A percentile compares a stretch with the other conserved stretches of the same genome.
Conservation (phyloP, 1,139 yeast genomes). For the Saccharomyces pastorianus region DNA sequence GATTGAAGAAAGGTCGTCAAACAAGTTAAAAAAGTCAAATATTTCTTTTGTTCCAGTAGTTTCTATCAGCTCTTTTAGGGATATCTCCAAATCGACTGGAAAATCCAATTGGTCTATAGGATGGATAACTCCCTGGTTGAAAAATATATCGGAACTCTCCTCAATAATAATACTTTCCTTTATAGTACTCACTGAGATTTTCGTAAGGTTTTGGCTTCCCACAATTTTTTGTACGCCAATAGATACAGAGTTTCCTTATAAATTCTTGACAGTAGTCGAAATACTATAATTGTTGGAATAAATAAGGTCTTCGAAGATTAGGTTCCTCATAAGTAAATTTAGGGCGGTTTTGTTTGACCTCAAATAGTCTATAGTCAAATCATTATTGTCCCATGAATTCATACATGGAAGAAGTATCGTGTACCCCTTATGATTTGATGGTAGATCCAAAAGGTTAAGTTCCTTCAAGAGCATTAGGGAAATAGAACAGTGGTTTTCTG, state of each 20-base stretch:
- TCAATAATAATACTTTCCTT: conserved; percentile 27
- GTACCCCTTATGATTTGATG: conserved; percentile 50
- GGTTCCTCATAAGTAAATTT: conserved; percentile 44
- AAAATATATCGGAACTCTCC: conserved; percentile 59
- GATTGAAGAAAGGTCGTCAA: conserved; percentile 22
- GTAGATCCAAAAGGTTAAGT: conserved; percentile 39
- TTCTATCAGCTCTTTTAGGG: conserved; percentile 48
- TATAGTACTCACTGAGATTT: conserved; percentile 23
- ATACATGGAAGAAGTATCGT: conserved; percentile 76
- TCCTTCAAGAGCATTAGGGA: conserved; percentile 45
- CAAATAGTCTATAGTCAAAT: conserved; percentile 54
- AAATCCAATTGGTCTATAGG: conserved; percentile 50
- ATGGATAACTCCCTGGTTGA: conserved; percentile 81
- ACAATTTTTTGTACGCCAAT: conserved; percentile 8
- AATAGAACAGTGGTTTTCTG: conserved; percentile 46
- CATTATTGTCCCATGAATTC: conserved; percentile 61
- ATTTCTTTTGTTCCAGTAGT: conserved; percentile 43
- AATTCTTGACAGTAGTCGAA: conserved; percentile 29
- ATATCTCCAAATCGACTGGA: conserved; percentile 50
- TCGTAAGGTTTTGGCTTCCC: conserved; percentile 3
- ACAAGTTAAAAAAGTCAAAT: conserved; percentile 39
- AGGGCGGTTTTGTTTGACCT: conserved; percentile 45
- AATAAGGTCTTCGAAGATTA: conserved; percentile 54
- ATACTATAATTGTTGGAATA: conserved; percentile 52
- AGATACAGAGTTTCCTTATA: conserved; percentile 32